phyloP scores from a whole-genome alignment of 192 early-diverging fungal genomes.

The Coemansia sp. region DNA sequence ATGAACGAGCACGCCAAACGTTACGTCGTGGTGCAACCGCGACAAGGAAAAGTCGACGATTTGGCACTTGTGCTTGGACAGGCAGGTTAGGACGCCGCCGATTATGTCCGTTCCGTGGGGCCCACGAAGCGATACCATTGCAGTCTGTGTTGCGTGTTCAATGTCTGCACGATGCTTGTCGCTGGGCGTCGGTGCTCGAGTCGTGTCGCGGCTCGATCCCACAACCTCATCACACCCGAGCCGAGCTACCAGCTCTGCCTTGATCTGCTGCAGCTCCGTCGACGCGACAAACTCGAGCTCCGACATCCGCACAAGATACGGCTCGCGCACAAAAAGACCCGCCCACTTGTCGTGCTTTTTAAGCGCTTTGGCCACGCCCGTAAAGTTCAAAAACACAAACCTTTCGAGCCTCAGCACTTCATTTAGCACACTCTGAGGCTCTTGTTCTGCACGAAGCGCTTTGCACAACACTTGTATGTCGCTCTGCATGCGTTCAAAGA shows the following conservation, averaged over 20 bases:
- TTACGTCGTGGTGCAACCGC: slow-evolving; percentile 90
- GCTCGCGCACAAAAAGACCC: slow-evolving; percentile 69
- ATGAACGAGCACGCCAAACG: slow-evolving; percentile 84
- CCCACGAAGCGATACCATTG: slow-evolving; percentile 79
- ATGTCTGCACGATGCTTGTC: slow-evolving; percentile 10
- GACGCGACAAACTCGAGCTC: slow-evolving; percentile 69
- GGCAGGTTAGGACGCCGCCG: slow-evolving; percentile 73
- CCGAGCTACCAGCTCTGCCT: slow-evolving; percentile 67
- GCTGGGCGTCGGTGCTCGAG: slow-evolving; percentile 18
- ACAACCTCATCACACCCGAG: slow-evolving; percentile 14
- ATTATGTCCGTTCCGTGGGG: slow-evolving; percentile 92
- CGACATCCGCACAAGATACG: slow-evolving; percentile 68
- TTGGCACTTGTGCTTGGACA: slow-evolving; percentile 72
- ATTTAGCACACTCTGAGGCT: slow-evolving; percentile 53
- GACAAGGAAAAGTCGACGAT: slow-evolving; percentile 87
- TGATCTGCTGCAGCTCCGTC: slow-evolving; percentile 63
- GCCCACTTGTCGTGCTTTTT: slow-evolving; percentile 87
- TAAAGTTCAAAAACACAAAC: slow-evolving; percentile 85
- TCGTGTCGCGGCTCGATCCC: slow-evolving; percentile 6
- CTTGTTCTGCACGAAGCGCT: slow-evolving; percentile 20
- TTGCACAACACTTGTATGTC: slow-evolving; percentile 18
- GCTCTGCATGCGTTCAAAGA: slow-evolving; percentile 46
- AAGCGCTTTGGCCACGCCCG: slow-evolving; percentile 81
- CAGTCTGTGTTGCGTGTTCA: slow-evolving; percentile 60
- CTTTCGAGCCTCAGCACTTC: slow-evolving; percentile 71